Evolutionary conservation across 2,329 filamentous ascomycete genomes (phyloP), one percentile per base, ranked within the genome.

Genomic region (Sporothrix variecibatus): DNA sequence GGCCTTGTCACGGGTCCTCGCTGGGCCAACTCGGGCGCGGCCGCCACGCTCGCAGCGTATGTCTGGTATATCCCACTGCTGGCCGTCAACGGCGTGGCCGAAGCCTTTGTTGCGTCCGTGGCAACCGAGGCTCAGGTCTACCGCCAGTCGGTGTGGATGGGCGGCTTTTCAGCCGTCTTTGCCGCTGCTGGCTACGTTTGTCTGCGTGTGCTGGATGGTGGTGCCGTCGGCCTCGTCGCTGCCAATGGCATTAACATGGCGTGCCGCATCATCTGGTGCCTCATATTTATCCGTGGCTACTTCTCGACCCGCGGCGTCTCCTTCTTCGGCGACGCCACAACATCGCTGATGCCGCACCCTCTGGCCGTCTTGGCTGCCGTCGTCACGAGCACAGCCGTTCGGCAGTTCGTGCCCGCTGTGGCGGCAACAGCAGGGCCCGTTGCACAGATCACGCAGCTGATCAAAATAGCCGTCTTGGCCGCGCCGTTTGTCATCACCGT

Each of bases 61-160:
- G 95, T 94, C 84, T 94, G 94, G 82, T 98, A 97, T 83, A 93
- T 99, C 75, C 96, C 96, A 0, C 90, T 98, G 34, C 87, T 98
- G 3, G 96, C 95, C 2, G 84, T 97, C 78, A 99, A 99, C 80
- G 96, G 96, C 71, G 89, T 98, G 28, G 90, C 92, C 1, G 96
- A 99, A 83, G 94, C 94, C 0, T 98, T 99, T 78, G 95, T 98
- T 20, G 92, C 95, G 0, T 94, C 94, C 1, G 93, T 97, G 0
- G 95, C 95, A 0, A 91, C 89, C 0, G 88, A 94, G 76, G 82
- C 86, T 3, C 88, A 98, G 77, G 88, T 99, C 2, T 90, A 94
- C 76, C 82, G 81, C 3, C 96, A 99, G 81, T 94, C 93, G 0
- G 81, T 90, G 4, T 96, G 91, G 90, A 98, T 99, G 95, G 88